These are phyloP conservation scores for Scedosporium aurantiacum DNA, from an alignment of 2,329 filamentous ascomycete genomes.

Conservation along the genomic window DNA sequence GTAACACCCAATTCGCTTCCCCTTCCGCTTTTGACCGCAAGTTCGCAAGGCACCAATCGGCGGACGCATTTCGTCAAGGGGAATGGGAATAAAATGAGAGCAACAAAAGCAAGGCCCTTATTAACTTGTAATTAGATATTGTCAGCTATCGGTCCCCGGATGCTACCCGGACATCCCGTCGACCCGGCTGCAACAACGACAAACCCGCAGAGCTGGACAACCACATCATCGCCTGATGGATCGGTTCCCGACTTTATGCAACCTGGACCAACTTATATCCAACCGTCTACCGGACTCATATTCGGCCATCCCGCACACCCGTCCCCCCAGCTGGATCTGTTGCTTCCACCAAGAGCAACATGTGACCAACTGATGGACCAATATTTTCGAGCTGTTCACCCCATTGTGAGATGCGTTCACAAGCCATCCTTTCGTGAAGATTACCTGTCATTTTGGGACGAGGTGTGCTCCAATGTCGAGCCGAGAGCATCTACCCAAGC, in stretches of 20 bases:
- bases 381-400: conserved; percentile 59
- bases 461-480: conserved; percentile 47
- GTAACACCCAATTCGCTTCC: conserved; percentile 9
- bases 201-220: not conserved
- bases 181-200: not conserved
- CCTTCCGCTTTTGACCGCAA: not conserved
- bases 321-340: conserved; percentile 39
- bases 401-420: conserved; percentile 57
- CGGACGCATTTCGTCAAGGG: too few relatives aligned
- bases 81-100: too few relatives aligned
- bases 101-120: not conserved
- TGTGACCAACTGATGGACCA: conserved; percentile 53
- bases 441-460: conserved; percentile 56
- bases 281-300: conserved; percentile 56
- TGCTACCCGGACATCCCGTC: not conserved
- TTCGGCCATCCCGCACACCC: conserved; percentile 42
- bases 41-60: too few relatives aligned
- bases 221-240: conserved; percentile 5
- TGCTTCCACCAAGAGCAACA: conserved; percentile 45
- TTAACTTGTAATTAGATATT: not conserved
- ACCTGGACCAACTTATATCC: conserved; percentile 55
- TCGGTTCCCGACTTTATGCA: conserved; percentile 43
- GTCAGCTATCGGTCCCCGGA: not conserved
- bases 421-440: conserved; percentile 53
- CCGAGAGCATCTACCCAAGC: conserved; percentile 55